These are phyloP conservation scores for Xylariaceae sp. DNA, from an alignment of 2,329 filamentous ascomycete species.

Conservation along the genomic window DNA sequence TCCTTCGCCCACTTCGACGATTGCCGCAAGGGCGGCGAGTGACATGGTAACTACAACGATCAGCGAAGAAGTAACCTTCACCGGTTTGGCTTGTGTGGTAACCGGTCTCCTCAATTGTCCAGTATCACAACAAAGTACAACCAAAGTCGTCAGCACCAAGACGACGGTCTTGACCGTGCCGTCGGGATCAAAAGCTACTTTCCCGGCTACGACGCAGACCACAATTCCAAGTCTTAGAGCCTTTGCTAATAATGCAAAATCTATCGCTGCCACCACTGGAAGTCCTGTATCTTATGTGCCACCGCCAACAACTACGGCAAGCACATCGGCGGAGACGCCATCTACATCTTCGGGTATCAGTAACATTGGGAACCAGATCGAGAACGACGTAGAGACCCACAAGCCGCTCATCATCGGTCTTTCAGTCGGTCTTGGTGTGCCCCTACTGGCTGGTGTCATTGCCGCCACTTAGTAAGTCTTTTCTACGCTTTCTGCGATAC, in stretches of 20 bases:
- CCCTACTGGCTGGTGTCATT: constrained; percentile 33
- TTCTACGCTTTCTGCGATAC: neutral
- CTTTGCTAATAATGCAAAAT: constrained; percentile 40
- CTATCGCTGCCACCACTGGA: constrained; percentile 38
- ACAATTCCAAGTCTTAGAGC: constrained; percentile 32
- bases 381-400: constrained; percentile 23
- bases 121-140: constrained; percentile 43
- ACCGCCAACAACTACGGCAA: constrained; percentile 26
- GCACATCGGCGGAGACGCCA: neutral
- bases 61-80: constrained; percentile 38
- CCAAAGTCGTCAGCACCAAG: constrained; percentile 34
- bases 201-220: constrained; percentile 34
- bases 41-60: constrained; percentile 37
- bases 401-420: constrained; percentile 47
- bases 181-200: constrained; percentile 36
- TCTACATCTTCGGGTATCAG: neutral
- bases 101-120: constrained; percentile 47
- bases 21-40: constrained; percentile 10
- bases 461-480: constrained; percentile 31
- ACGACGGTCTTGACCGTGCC: constrained; percentile 40
- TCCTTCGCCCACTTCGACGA: constrained; percentile 20
- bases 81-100: constrained; percentile 42
- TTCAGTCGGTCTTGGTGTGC: constrained; percentile 43
- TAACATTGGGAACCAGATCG: constrained; percentile 1
- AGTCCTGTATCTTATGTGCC: constrained; percentile 42